Conservation (phyloP, 2,329 filamentous ascomycete species). For the Didymella segeticola region DNA sequence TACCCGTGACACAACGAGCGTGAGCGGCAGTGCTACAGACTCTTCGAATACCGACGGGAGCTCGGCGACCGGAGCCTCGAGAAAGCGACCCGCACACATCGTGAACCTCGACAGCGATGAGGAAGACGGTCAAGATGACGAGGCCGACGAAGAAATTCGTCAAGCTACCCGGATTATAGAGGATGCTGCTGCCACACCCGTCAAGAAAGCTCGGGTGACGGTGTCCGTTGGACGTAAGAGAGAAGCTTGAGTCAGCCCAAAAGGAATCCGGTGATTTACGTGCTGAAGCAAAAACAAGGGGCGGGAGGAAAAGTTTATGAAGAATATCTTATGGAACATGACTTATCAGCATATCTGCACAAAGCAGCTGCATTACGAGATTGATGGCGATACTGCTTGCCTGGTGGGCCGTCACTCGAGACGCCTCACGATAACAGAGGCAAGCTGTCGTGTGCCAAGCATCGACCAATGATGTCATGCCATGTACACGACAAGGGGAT, state of each 20-base stretch:
- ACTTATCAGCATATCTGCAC: too few species aligned
- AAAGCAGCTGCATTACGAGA: too few species aligned
- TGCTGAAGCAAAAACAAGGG: too few species aligned
- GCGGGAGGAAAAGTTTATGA: too few species aligned
- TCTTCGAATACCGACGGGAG: neutral
- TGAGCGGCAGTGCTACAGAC: neutral
- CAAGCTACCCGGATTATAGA: constrained; percentile 19
- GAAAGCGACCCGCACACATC: constrained; percentile 19
- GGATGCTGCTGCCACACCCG: neutral
- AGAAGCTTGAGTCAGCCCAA: neutral
- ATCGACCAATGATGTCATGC: too few species aligned
- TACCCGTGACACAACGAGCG: neutral
- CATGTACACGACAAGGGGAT: too few species aligned
- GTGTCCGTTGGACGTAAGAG: constrained; percentile 22
- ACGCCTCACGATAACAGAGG: too few species aligned
- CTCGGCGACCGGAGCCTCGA: neutral
- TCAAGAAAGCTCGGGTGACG: constrained; percentile 27
- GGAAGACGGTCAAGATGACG: constrained; percentile 23
- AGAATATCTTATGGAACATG: too few species aligned
- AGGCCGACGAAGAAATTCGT: constrained; percentile 23
- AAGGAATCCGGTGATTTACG: too few species aligned
- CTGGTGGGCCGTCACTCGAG: too few species aligned
- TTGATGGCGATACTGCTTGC: too few species aligned
- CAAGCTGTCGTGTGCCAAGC: too few species aligned
- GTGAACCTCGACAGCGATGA: constrained; percentile 24